phyloP scores from a whole-genome alignment of 495 filamentous ascomycete genomes.

The Penicillium coffeae region DNA sequence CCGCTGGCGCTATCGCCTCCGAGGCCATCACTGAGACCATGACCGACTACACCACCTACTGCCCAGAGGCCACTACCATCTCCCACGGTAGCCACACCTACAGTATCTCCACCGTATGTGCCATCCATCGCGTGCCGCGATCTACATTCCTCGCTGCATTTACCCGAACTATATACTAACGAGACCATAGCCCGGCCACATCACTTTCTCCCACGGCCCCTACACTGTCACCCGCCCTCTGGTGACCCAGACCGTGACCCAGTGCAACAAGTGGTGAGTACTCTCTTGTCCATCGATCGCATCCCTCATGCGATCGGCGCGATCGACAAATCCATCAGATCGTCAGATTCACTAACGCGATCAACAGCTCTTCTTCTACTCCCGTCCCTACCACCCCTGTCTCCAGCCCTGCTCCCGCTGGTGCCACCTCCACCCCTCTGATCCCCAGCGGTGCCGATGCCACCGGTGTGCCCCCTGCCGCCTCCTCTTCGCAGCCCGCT shows the following conservation, averaged over 20 bases:
- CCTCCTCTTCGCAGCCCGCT: conserved; percentile 48
- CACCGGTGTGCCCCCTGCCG: conserved; percentile 37
- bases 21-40: conserved; percentile 71
- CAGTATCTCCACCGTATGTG: conserved; percentile 67
- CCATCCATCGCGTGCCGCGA: conserved; percentile 16
- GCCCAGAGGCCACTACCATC: conserved; percentile 71
- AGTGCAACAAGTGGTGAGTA: conserved; percentile 63
- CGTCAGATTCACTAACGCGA: too few species aligned
- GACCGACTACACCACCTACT: conserved; percentile 80
- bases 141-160: conserved; percentile 1
- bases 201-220: conserved; percentile 63
- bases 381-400: conserved; percentile 37
- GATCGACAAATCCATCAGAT: too few species aligned
- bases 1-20: conserved; percentile 50
- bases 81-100: conserved; percentile 68
- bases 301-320: conserved; percentile 1
- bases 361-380: conserved; percentile 25
- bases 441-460: conserved; percentile 3
- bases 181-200: conserved; percentile 60
- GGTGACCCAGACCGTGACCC: conserved; percentile 55
- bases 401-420: conserved; percentile 36
- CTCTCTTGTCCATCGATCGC: not conserved
- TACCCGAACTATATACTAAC: not conserved
- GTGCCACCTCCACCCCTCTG: conserved; percentile 9
- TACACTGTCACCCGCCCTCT: conserved; percentile 70